Conservation (phyloP, 1,139 yeast species). For the Kurtzmaniella quercitrusa region DNA sequence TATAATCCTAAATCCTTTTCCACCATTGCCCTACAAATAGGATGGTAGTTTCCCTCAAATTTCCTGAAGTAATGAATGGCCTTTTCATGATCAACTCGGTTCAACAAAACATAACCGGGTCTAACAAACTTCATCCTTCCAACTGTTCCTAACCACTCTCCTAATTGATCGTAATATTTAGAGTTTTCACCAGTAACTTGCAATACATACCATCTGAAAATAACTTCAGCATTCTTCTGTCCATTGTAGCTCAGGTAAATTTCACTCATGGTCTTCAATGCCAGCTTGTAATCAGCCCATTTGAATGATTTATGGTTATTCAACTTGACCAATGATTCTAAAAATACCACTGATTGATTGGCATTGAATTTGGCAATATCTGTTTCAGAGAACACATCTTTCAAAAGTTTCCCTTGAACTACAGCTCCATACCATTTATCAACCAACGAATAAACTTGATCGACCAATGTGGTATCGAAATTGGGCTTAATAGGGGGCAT, state of each 20-base stretch:
- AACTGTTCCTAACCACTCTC: slow-evolving; percentile 84
- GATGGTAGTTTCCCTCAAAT: slow-evolving; percentile 65
- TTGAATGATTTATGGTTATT: slow-evolving; percentile 26
- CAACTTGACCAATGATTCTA: slow-evolving; percentile 54
- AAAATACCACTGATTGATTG: slow-evolving; percentile 73
- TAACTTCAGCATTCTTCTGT: slow-evolving; percentile 74
- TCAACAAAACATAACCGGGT: slow-evolving; percentile 71
- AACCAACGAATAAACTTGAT: slow-evolving; percentile 64
- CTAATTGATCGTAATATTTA: slow-evolving; percentile 48
- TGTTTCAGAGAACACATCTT: slow-evolving; percentile 15
- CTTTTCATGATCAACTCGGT: slow-evolving; percentile 57
- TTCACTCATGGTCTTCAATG: slow-evolving; percentile 37
- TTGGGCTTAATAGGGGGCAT: slow-evolving; percentile 77
- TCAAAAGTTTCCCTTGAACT: slow-evolving; percentile 7
- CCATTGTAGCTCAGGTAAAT: slow-evolving; percentile 42
- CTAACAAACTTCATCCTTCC: slow-evolving; percentile 95
- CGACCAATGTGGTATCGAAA: slow-evolving; percentile 76
- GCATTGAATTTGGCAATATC: slow-evolving; percentile 62
- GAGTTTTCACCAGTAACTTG: slow-evolving; percentile 47
- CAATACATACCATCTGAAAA: slow-evolving; percentile 72
- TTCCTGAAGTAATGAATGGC: slow-evolving; percentile 64
- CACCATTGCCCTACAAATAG: slow-evolving; percentile 78
- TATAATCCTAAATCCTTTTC: slow-evolving; percentile 58
- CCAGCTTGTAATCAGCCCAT: slow-evolving; percentile 36
- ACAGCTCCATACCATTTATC: slow-evolving; percentile 53